Evolutionary conservation across 306 rosid genomes (phyloP).

Genomic region (Quercus engelmannii): DNA sequence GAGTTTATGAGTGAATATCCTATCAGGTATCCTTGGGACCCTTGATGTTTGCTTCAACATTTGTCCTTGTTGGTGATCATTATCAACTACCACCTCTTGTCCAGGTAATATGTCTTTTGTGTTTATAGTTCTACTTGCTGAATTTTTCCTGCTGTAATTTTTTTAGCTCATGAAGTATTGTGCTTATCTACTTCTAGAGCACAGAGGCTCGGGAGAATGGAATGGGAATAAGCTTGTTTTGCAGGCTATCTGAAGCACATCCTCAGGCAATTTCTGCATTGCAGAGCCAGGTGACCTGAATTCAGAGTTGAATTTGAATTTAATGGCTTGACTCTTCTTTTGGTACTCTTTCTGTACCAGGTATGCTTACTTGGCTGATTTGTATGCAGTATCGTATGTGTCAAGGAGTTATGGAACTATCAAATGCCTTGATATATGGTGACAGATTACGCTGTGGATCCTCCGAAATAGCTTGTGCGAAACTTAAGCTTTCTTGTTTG

Average conservation of each 20-base stretch:
- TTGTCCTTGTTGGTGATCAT: conserved; percentile 96
- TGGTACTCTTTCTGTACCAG: conserved; percentile 7
- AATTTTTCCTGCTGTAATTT: not conserved
- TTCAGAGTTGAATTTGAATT: not conserved
- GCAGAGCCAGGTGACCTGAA: conserved; percentile 70
- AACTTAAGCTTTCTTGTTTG: conserved; percentile 51
- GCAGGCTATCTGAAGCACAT: conserved; percentile 95
- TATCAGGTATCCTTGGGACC: conserved; percentile 94
- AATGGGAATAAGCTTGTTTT: conserved; percentile 83
- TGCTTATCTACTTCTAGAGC: conserved; percentile 47
- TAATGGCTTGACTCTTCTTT: conserved; percentile 8
- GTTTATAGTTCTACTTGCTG: conserved; percentile 3
- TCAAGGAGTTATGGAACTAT: conserved; percentile 81
- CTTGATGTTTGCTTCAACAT: conserved; percentile 72
- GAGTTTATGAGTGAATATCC: conserved; percentile 10
- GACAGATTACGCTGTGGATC: conserved; percentile 91
- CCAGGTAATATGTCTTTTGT: conserved; percentile 42
- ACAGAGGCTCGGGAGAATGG: conserved; percentile 93
- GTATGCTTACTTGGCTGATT: conserved; percentile 27
- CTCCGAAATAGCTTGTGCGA: conserved; percentile 63
- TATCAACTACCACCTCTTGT: conserved; percentile 96
- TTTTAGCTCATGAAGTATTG: conserved; percentile 1
- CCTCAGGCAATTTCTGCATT: conserved; percentile 86
- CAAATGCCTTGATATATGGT: conserved; percentile 91
- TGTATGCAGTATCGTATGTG: conserved; percentile 88